Evolutionary conservation across 169 alveolate species (phyloP).

Genomic region (Condylostoma magnum): DNA sequence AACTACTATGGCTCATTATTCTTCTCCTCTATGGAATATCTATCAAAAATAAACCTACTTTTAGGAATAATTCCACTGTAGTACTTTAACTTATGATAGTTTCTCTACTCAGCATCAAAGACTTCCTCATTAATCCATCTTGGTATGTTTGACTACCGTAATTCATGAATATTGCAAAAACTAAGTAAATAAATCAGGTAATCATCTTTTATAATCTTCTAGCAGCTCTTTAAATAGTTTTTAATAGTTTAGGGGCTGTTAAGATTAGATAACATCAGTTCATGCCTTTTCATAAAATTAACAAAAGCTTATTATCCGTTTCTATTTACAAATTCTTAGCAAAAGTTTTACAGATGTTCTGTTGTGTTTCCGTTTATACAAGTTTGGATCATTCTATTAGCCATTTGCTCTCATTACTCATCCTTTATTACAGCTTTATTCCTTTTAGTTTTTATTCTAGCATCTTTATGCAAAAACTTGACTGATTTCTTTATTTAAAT

Average conservation of each 20-base stretch:
- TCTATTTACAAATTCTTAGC: neutral
- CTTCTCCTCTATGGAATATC: neutral
- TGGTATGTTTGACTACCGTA: neutral
- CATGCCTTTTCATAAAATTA: neutral
- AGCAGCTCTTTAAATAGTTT: neutral
- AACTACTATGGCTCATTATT: neutral
- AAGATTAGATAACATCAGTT: neutral
- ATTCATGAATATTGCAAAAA: neutral
- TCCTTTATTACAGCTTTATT: neutral
- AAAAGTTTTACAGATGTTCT: neutral
- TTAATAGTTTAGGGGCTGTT: neutral
- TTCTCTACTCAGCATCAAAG: neutral
- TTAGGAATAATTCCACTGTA: neutral
- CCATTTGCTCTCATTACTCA: neutral
- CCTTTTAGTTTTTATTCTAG: neutral
- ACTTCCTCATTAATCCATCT: neutral
- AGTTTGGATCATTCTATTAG: neutral
- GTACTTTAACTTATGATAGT: neutral
- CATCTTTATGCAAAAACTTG: conserved; percentile 4
- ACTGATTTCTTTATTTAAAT: neutral
- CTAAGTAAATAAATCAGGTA: neutral
- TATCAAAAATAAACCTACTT: neutral
- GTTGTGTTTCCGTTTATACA: neutral
- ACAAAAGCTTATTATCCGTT: neutral
- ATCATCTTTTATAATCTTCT: neutral